These are phyloP conservation scores for Aspergillus transmontanensis DNA, from an alignment of 2,329 filamentous ascomycete genomes.

Conservation along the genomic window DNA sequence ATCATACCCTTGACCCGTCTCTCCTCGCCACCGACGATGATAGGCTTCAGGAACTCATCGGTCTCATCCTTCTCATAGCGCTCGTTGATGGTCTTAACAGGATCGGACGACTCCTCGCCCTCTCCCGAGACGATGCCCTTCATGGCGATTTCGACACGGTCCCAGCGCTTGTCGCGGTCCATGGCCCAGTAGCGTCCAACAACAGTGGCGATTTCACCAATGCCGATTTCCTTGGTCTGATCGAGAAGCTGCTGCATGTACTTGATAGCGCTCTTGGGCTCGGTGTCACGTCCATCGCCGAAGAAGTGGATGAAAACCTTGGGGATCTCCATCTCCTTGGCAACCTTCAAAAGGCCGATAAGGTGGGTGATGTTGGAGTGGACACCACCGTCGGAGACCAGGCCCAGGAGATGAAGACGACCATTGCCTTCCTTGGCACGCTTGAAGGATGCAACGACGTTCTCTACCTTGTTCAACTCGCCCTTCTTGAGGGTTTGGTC, in stretches of 20 bases:
- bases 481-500: constrained; percentile 88
- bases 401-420: constrained; percentile 85
- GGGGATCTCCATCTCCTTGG: constrained; percentile 83
- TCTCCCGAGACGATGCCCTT: constrained; percentile 85
- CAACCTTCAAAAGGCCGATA: constrained; percentile 81
- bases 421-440: constrained; percentile 85
- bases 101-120: constrained; percentile 82
- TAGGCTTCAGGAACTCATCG: constrained; percentile 98
- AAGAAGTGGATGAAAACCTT: constrained; percentile 99
- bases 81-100: constrained; percentile 81
- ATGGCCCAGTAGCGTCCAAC: constrained; percentile 98
- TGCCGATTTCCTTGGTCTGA: constrained; percentile 78
- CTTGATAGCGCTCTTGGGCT: constrained; percentile 86
- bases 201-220: constrained; percentile 86
- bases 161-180: constrained; percentile 99
- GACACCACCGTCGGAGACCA: constrained; percentile 94
- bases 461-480: constrained; percentile 73
- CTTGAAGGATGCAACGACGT: constrained; percentile 76
- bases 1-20: constrained; percentile 75
- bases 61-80: constrained; percentile 86
- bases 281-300: constrained; percentile 94
- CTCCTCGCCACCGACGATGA: constrained; percentile 87
- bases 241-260: constrained; percentile 87
- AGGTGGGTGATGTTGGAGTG: constrained; percentile 96
- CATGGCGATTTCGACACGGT: constrained; percentile 85